These are phyloP conservation scores for Lasiodiplodia theobromae DNA, from an alignment of 2,329 filamentous ascomycete genomes.

Conservation along the genomic window DNA sequence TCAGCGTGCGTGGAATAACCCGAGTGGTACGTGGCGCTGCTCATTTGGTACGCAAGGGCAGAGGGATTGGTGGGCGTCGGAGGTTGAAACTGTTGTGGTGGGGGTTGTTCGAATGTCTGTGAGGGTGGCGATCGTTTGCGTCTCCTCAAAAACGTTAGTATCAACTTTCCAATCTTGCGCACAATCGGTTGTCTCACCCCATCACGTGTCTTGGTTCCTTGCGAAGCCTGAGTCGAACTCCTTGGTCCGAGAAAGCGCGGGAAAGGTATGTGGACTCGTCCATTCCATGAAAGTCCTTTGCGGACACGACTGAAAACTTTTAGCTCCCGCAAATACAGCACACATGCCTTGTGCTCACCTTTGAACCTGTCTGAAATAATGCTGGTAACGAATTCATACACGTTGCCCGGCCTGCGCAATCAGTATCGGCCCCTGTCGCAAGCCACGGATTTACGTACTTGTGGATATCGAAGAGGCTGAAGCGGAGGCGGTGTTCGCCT, in stretches of 20 bases:
- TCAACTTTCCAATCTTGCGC: not conserved
- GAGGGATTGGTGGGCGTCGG: constrained; percentile 4
- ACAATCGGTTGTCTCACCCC: constrained; percentile 13
- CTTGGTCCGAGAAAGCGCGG: constrained; percentile 84
- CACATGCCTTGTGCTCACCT: constrained; percentile 55
- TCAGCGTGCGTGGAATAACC: constrained; percentile 1
- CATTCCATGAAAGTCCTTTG: constrained; percentile 80
- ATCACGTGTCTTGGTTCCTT: constrained; percentile 72
- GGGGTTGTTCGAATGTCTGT: constrained; percentile 9
- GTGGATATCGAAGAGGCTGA: constrained; percentile 77
- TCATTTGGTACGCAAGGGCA: not conserved
- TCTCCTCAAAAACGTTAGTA: constrained; percentile 2
- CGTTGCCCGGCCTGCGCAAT: not conserved
- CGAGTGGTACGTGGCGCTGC: not conserved
- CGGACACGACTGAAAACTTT: constrained; percentile 49
- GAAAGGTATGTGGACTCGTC: constrained; percentile 82
- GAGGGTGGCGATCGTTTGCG: constrained; percentile 25
- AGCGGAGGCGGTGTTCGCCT: constrained; percentile 76
- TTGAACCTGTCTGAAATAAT: constrained; percentile 72
- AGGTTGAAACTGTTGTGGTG: not conserved
- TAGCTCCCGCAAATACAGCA: constrained; percentile 8
- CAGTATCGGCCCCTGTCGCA: not conserved
- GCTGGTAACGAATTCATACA: constrained; percentile 55
- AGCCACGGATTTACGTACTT: constrained; percentile 54
- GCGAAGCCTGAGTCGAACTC: constrained; percentile 79